These are phyloP conservation scores for Yarrowia sp. DNA, from an alignment of 805 yeast genomes.

Conservation along the genomic window DNA sequence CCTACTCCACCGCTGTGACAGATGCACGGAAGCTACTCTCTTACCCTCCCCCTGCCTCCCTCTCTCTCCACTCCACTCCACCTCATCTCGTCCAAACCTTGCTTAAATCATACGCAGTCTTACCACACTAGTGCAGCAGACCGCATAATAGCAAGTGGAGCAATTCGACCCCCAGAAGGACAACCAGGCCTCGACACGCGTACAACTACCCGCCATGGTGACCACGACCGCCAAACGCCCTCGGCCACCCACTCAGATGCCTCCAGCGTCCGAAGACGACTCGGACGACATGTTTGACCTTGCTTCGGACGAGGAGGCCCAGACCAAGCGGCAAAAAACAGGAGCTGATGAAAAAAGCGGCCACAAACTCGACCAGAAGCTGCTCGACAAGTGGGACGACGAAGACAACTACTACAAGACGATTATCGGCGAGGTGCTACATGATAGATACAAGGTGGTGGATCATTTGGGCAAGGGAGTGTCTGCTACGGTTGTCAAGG, in stretches of 20 bases:
- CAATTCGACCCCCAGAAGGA: neutral
- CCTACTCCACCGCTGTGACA: no score
- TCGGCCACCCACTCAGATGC: neutral
- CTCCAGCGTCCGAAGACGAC: conserved; percentile 16
- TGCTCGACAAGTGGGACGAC: conserved; percentile 40
- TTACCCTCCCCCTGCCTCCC: neutral
- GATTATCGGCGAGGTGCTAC: conserved; percentile 39
- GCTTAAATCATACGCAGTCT: conserved; percentile 15
- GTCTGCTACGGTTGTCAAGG: conserved; percentile 39
- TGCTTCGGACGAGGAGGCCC: neutral
- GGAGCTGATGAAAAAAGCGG: neutral
- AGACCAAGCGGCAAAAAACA: neutral
- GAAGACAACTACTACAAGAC: conserved; percentile 39
- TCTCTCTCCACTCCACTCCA: neutral
- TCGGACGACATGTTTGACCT: conserved; percentile 37
- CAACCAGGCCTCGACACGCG: neutral
- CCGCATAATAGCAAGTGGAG: conserved; percentile 24
- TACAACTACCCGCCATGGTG: neutral
- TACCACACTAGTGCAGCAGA: conserved; percentile 12
- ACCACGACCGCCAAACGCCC: neutral
- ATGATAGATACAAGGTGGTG: conserved; percentile 36
- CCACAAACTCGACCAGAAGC: conserved; percentile 31
- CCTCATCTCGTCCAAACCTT: conserved; percentile 11
- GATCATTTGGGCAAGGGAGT: conserved; percentile 40
- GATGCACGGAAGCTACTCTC: no score